Conservation (phyloP, 441 rosid species). For the Geranium incanum region DNA sequence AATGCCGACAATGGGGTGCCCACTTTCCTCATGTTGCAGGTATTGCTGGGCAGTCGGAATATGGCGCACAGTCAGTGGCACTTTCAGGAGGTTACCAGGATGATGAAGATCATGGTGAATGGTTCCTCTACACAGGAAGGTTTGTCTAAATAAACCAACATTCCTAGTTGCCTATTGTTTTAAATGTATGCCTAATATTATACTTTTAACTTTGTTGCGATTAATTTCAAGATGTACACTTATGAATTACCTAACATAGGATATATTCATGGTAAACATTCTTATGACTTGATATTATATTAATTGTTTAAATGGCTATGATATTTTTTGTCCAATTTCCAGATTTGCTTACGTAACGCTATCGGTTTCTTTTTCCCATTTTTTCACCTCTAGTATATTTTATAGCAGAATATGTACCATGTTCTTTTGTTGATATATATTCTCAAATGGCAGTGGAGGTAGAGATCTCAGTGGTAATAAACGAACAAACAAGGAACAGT, state of each 20-base stretch:
- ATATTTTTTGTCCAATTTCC: not conserved
- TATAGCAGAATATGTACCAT: not conserved
- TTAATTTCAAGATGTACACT: not conserved
- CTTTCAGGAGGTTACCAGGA: constrained; percentile 80
- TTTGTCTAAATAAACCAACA: constrained; percentile 21
- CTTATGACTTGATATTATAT: not conserved
- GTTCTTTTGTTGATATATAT: constrained; percentile 6
- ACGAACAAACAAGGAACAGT: constrained; percentile 62
- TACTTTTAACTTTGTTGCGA: not conserved
- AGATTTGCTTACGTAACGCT: not conserved
- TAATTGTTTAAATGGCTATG: not conserved
- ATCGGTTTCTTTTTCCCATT: too few relatives aligned
- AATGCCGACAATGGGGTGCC: constrained; percentile 75
- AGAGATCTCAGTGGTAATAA: constrained; percentile 55
- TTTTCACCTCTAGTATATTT: not conserved
- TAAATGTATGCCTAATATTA: not conserved
- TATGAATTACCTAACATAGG: not conserved
- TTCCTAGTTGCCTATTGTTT: not conserved
- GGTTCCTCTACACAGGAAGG: constrained; percentile 94
- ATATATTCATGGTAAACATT: not conserved
- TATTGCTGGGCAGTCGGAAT: constrained; percentile 60
- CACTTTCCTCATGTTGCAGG: constrained; percentile 75
- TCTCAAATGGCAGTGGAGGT: constrained; percentile 47
- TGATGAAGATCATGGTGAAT: constrained; percentile 91
- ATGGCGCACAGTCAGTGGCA: constrained; percentile 78